Conservation (phyloP, 768 basidiomycete genomes). For the Leccinum boreale region DNA sequence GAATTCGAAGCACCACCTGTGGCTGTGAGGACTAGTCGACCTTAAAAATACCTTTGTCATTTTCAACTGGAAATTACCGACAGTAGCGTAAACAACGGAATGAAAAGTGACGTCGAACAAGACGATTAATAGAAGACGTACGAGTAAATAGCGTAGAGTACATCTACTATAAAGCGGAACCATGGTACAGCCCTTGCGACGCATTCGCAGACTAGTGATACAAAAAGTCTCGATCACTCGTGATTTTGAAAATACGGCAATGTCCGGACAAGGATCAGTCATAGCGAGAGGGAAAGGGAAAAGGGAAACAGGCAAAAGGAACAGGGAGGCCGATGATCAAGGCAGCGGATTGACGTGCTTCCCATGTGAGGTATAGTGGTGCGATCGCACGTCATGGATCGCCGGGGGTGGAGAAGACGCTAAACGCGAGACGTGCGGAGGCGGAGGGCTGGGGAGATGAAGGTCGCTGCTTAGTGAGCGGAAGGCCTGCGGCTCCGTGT, state of each 20-base stretch:
- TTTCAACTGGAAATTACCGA: constrained; percentile 22
- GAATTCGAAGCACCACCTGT: constrained; percentile 18
- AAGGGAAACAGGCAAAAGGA: constrained; percentile 14
- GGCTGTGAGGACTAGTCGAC: constrained; percentile 29
- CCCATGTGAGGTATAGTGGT: constrained; percentile 41
- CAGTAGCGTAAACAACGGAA: constrained; percentile 22
- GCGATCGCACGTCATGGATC: constrained; percentile 35
- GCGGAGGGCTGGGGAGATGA: constrained; percentile 46
- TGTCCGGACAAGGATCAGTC: constrained; percentile 26
- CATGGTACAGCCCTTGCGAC: constrained; percentile 19
- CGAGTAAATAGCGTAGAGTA: constrained; percentile 31
- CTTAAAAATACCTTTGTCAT: constrained; percentile 31
- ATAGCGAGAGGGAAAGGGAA: constrained; percentile 14
- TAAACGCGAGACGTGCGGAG: constrained; percentile 39
- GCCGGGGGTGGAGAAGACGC: constrained; percentile 42
- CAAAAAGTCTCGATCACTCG: constrained; percentile 27
- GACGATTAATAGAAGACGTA: constrained; percentile 31
- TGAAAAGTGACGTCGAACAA: constrained; percentile 17
- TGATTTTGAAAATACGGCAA: constrained; percentile 28
- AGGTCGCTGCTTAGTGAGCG: constrained; percentile 46
- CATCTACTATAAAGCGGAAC: constrained; percentile 32
- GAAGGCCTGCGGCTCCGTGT: constrained; percentile 56
- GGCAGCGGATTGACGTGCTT: constrained; percentile 46
- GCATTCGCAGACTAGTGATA: constrained; percentile 32
- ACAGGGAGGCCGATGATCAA: constrained; percentile 31